phyloP scores from a whole-genome alignment of 768 basidiomycete genomes.

The Lactifluus pinguis region DNA sequence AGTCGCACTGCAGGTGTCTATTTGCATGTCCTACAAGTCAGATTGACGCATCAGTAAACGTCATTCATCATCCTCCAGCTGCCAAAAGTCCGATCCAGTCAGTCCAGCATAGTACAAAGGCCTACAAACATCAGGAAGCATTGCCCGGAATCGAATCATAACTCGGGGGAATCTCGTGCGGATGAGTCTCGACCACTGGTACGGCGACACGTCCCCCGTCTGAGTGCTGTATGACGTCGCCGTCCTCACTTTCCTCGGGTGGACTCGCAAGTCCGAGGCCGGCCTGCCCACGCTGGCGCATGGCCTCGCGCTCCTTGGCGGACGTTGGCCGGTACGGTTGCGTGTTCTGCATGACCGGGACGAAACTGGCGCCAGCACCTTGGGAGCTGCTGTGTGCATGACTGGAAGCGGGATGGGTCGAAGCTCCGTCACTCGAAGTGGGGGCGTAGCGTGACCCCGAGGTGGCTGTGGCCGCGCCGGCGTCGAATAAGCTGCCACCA shows the following conservation, averaged over 20 bases:
- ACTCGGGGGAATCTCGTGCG: slow-evolving; percentile 26
- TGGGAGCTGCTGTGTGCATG: background rate
- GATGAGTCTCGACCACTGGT: slow-evolving; percentile 6
- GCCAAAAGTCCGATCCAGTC: background rate
- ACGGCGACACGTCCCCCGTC: slow-evolving; percentile 22
- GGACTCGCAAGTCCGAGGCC: slow-evolving; percentile 23
- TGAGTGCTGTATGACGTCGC: slow-evolving; percentile 24
- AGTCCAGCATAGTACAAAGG: background rate
- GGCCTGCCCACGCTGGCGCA: slow-evolving; percentile 13
- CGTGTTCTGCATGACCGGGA: background rate
- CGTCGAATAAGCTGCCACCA: slow-evolving; percentile 19
- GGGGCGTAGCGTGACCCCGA: slow-evolving; percentile 19
- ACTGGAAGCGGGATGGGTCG: background rate
- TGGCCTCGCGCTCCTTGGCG: slow-evolving; percentile 27
- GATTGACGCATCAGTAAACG: background rate
- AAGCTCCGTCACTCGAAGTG: slow-evolving; percentile 6
- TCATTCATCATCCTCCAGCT: background rate
- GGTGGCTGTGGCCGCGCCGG: slow-evolving; percentile 15
- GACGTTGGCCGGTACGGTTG: slow-evolving; percentile 15
- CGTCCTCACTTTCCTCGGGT: background rate
- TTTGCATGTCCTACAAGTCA: background rate
- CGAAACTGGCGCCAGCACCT: background rate
- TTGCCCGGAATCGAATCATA: slow-evolving; percentile 26
- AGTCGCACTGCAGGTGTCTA: background rate
- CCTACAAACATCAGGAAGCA: background rate